Evolutionary conservation across 768 basidiomycete genomes (phyloP).

Genomic region (Gymnopilus dilepis): DNA sequence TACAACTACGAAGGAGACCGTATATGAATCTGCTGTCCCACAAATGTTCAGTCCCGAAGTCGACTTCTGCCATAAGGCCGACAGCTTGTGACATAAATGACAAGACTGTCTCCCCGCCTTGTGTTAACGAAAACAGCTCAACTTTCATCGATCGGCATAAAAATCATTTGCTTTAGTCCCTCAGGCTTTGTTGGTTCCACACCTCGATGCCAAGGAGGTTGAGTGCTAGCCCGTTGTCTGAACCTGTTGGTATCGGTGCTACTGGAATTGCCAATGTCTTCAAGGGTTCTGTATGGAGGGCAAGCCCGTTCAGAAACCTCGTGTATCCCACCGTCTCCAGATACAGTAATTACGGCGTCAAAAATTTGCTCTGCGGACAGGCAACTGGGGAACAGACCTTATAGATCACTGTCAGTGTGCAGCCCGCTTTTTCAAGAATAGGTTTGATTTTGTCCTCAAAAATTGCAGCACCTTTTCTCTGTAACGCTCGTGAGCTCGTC

Average conservation of each 20-base stretch:
- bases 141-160: slow-evolving; percentile 74
- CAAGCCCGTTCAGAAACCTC: slow-evolving; percentile 87
- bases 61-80: slow-evolving; percentile 86
- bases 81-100: slow-evolving; percentile 87
- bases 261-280: slow-evolving; percentile 73
- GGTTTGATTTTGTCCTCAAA: slow-evolving; percentile 71
- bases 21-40: slow-evolving; percentile 79
- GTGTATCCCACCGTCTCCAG: slow-evolving; percentile 85
- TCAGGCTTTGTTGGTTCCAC: too few species aligned
- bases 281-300: slow-evolving; percentile 61
- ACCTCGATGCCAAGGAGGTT: slow-evolving; percentile 77
- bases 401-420: slow-evolving; percentile 68
- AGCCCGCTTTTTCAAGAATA: slow-evolving; percentile 70
- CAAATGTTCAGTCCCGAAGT: slow-evolving; percentile 82
- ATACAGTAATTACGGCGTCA: slow-evolving; percentile 77
- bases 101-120: slow-evolving; percentile 62
- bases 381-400: slow-evolving; percentile 36
- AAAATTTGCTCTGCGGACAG: too few species aligned
- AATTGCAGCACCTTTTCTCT: slow-evolving; percentile 66
- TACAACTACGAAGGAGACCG: slow-evolving; percentile 76
- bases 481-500: slow-evolving; percentile 3
- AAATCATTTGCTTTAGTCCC: background rate
- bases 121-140: slow-evolving; percentile 80
- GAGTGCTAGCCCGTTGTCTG: slow-evolving; percentile 77
- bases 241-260: slow-evolving; percentile 81